These are phyloP conservation scores for Daldinia decipiens DNA, from an alignment of 495 filamentous ascomycete genomes.

Conservation along the genomic window DNA sequence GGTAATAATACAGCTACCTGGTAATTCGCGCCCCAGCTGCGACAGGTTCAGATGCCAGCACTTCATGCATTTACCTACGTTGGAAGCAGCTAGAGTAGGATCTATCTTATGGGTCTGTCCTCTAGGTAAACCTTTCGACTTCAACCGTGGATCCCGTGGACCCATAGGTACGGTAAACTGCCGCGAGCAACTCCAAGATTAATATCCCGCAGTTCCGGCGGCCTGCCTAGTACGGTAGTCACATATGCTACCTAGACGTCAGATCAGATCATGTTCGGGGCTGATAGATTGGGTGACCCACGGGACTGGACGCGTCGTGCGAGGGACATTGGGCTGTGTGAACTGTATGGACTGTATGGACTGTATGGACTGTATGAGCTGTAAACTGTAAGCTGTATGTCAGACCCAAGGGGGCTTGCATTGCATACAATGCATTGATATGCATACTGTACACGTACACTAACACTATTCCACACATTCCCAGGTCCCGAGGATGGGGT, in stretches of 20 bases:
- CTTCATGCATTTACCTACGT: slow-evolving; percentile 20
- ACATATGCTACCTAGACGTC: slow-evolving; percentile 30
- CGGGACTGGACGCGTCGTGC: slow-evolving; percentile 23
- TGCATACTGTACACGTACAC: slow-evolving; percentile 9
- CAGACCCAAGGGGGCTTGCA: slow-evolving; percentile 15
- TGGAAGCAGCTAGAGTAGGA: slow-evolving; percentile 35
- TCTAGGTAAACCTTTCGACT: not conserved
- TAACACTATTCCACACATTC: slow-evolving; percentile 1
- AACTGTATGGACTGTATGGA: not conserved
- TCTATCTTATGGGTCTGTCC: slow-evolving; percentile 11
- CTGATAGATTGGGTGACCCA: slow-evolving; percentile 26
- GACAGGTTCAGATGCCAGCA: not conserved
- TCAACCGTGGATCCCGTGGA: not conserved
- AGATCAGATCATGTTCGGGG: slow-evolving; percentile 38
- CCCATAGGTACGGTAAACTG: slow-evolving; percentile 14
- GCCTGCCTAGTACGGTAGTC: slow-evolving; percentile 20
- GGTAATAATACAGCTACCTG: slow-evolving; percentile 29
- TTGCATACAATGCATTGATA: slow-evolving; percentile 11
- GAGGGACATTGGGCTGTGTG: slow-evolving; percentile 2
- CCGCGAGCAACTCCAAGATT: slow-evolving; percentile 15
- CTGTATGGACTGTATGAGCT: not conserved
- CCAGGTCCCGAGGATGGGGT: slow-evolving; percentile 30
- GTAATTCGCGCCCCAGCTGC: slow-evolving; percentile 12
- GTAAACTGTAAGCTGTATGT: slow-evolving; percentile 1
- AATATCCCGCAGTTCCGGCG: slow-evolving; percentile 32